phyloP scores from a whole-genome alignment of 441 rosid genomes.

The Syzygium malaccense region DNA sequence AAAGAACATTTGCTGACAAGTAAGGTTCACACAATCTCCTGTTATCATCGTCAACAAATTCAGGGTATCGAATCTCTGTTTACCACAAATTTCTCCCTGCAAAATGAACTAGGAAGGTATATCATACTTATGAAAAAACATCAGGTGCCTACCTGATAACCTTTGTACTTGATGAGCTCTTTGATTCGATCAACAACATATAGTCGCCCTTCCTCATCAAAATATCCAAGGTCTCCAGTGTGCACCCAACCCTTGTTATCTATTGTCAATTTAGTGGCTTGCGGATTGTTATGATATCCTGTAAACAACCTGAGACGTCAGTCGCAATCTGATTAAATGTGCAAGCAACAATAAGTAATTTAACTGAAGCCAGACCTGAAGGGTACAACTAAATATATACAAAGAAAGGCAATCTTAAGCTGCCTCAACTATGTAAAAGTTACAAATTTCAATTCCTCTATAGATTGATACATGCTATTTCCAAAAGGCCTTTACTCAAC shows the following conservation, averaged over 20 bases:
- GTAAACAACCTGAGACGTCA: constrained; percentile 7
- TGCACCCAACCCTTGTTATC: constrained; percentile 60
- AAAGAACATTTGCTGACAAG: background rate
- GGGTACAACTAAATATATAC: background rate
- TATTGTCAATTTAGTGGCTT: constrained; percentile 48
- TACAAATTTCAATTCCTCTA: background rate
- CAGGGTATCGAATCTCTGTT: background rate
- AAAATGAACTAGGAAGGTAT: background rate
- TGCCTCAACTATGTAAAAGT: background rate
- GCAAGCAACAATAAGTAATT: background rate
- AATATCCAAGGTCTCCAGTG: constrained; percentile 70
- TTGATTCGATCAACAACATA: constrained; percentile 67
- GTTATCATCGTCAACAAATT: background rate
- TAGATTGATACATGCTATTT: background rate
- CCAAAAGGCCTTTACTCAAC: background rate
- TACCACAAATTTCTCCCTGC: background rate
- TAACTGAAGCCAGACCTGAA: background rate
- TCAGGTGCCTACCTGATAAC: constrained; percentile 44
- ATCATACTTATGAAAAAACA: background rate
- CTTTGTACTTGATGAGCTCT: constrained; percentile 76
- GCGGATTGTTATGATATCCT: constrained; percentile 55
- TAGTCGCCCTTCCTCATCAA: constrained; percentile 55
- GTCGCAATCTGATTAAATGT: background rate
- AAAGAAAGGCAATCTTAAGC: background rate
- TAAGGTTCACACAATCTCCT: background rate